Conservation (phyloP, 1,139 yeast species). For the Scheffersomyces illinoinensis region DNA sequence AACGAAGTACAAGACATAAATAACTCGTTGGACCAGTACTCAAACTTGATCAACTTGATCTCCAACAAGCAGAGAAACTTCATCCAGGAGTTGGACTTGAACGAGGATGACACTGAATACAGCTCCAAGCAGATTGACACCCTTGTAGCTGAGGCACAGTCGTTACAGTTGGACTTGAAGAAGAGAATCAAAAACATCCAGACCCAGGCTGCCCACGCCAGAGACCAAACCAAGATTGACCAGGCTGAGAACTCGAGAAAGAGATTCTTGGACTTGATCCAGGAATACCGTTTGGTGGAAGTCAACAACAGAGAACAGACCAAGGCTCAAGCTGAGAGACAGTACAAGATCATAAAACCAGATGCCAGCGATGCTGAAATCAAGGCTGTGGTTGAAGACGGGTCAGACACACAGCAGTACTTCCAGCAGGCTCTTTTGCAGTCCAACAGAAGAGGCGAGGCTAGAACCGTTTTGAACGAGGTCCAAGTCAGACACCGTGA, state of each 20-base stretch:
- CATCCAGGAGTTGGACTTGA: slow-evolving; percentile 72
- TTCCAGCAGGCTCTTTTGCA: slow-evolving; percentile 92
- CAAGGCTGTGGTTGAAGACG: slow-evolving; percentile 77
- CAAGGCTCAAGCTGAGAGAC: slow-evolving; percentile 88
- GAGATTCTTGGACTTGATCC: slow-evolving; percentile 82
- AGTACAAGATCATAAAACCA: slow-evolving; percentile 89
- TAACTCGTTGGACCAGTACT: slow-evolving; percentile 77
- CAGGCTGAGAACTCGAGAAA: slow-evolving; percentile 90
- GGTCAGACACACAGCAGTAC: slow-evolving; percentile 74
- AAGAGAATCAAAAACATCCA: slow-evolving; percentile 76
- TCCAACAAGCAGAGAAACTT: slow-evolving; percentile 81
- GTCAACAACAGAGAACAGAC: slow-evolving; percentile 84
- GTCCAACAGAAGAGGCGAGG: slow-evolving; percentile 95
- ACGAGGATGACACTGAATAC: slow-evolving; percentile 73
- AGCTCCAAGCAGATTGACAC: slow-evolving; percentile 76
- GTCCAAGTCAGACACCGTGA: slow-evolving; percentile 97
- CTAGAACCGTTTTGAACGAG: slow-evolving; percentile 91
- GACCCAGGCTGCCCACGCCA: slow-evolving; percentile 58
- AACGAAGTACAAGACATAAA: slow-evolving; percentile 81
- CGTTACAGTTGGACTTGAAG: slow-evolving; percentile 75
- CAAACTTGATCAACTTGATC: slow-evolving; percentile 71
- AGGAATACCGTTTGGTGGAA: slow-evolving; percentile 84
- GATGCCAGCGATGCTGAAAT: slow-evolving; percentile 87
- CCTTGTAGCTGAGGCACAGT: slow-evolving; percentile 75
- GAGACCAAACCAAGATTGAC: slow-evolving; percentile 77